phyloP scores from a whole-genome alignment of 1,139 yeast genomes.

The Kodamaea suecica region DNA sequence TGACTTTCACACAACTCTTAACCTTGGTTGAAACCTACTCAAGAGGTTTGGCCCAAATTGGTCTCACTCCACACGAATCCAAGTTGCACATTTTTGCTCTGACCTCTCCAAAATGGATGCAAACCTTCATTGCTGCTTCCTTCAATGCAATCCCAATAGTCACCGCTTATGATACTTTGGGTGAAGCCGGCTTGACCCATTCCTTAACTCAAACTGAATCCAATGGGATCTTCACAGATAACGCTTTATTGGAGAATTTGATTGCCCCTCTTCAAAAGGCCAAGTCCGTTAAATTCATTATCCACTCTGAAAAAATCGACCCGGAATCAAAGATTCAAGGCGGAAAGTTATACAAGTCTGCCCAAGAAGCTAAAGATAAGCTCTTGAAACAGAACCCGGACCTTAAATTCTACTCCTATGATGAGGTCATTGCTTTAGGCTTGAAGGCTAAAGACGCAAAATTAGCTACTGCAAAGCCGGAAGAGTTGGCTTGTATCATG shows the following conservation, averaged over 20 bases:
- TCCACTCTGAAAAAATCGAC: constrained; percentile 65
- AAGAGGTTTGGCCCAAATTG: constrained; percentile 71
- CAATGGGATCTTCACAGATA: constrained; percentile 78
- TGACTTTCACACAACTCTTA: constrained; percentile 59
- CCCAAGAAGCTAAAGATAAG: constrained; percentile 55
- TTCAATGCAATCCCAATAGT: constrained; percentile 83
- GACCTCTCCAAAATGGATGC: constrained; percentile 88
- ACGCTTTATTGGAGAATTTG: constrained; percentile 61
- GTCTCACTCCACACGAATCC: constrained; percentile 65
- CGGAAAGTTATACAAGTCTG: constrained; percentile 56
- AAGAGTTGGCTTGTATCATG: constrained; percentile 90
- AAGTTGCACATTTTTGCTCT: constrained; percentile 81
- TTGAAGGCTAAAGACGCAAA: constrained; percentile 19
- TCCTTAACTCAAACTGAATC: constrained; percentile 81
- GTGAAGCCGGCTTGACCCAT: constrained; percentile 86
- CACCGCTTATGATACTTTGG: constrained; percentile 96
- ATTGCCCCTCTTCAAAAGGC: constrained; percentile 72
- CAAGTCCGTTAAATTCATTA: constrained; percentile 57
- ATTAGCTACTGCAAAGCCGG: constrained; percentile 56
- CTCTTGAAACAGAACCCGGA: constrained; percentile 73
- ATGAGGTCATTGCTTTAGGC: constrained; percentile 70
- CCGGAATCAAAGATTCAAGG: constrained; percentile 59
- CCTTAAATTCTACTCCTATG: constrained; percentile 59
- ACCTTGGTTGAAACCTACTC: constrained; percentile 55
- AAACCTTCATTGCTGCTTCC: constrained; percentile 73